phyloP scores from a whole-genome alignment of 2,329 filamentous ascomycete genomes.

The Aureobasidium vineae region DNA sequence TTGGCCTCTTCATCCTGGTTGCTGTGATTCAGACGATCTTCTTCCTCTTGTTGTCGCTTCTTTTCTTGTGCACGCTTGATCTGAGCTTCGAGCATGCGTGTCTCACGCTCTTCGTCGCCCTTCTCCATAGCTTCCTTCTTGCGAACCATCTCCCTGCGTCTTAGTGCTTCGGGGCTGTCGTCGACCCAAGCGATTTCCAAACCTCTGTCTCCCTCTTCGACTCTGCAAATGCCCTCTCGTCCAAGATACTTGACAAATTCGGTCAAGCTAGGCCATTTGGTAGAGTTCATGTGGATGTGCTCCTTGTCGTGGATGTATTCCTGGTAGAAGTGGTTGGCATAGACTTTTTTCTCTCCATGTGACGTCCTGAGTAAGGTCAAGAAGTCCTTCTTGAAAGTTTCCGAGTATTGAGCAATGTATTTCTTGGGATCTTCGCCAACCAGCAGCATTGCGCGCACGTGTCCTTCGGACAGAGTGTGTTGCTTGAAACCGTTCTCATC shows the following conservation, averaged over 20 bases:
- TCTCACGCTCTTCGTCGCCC: slow-evolving; percentile 86
- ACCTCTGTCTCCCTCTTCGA: slow-evolving; percentile 87
- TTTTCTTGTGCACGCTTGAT: slow-evolving; percentile 70
- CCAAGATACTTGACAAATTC: slow-evolving; percentile 89
- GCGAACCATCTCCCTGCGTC: slow-evolving; percentile 73
- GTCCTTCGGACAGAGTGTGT: slow-evolving; percentile 78
- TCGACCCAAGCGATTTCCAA: slow-evolving; percentile 89
- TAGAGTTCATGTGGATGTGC: slow-evolving; percentile 92
- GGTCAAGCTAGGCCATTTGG: slow-evolving; percentile 81
- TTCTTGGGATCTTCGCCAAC: slow-evolving; percentile 86
- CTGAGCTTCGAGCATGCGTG: slow-evolving; percentile 78
- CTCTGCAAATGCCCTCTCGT: slow-evolving; percentile 79
- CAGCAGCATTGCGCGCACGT: slow-evolving; percentile 84
- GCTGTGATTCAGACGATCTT: slow-evolving; percentile 42
- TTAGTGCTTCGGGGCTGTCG: slow-evolving; percentile 80
- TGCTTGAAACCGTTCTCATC: slow-evolving; percentile 87
- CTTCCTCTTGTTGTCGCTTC: slow-evolving; percentile 54
- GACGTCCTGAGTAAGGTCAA: slow-evolving; percentile 72
- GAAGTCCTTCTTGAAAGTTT: slow-evolving; percentile 79
- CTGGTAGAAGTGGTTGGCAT: slow-evolving; percentile 93
- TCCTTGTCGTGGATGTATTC: slow-evolving; percentile 85
- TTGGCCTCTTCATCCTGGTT: slow-evolving; percentile 31
- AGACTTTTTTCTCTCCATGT: slow-evolving; percentile 86
- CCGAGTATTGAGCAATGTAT: slow-evolving; percentile 76
- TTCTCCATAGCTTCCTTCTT: slow-evolving; percentile 84